Evolutionary conservation across 495 filamentous ascomycete genomes (phyloP).

Genomic region (Sporormia fimetaria): DNA sequence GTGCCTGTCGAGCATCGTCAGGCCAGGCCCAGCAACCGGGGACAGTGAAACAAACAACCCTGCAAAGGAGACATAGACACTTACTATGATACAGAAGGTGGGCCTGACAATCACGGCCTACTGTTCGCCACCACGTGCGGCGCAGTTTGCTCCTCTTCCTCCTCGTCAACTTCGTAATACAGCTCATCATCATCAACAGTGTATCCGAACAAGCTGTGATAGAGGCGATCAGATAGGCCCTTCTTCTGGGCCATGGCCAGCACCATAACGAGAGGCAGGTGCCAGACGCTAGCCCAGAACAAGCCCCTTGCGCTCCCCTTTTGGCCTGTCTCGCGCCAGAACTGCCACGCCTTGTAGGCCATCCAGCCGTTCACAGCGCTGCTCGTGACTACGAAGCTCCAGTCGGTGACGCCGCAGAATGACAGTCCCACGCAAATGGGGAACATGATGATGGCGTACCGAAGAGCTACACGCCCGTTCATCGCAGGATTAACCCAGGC

Average conservation of each 20-base stretch:
- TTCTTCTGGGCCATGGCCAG: conserved; percentile 90
- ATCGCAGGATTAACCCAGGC: conserved; percentile 73
- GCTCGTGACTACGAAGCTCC: conserved; percentile 73
- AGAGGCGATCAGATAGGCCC: conserved; percentile 80
- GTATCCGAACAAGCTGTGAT: conserved; percentile 54
- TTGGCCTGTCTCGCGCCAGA: conserved; percentile 67
- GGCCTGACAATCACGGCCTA: too few species aligned
- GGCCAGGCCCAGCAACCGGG: too few species aligned
- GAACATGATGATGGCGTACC: conserved; percentile 80
- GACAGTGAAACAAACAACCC: too few species aligned
- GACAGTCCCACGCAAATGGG: conserved; percentile 78
- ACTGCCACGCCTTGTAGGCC: conserved; percentile 63
- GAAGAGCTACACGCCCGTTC: conserved; percentile 73
- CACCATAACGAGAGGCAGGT: conserved; percentile 81
- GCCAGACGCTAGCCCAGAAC: conserved; percentile 98
- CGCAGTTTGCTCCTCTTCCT: conserved; percentile 12
- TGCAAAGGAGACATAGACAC: too few species aligned
- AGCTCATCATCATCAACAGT: conserved; percentile 29
- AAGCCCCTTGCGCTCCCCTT: conserved; percentile 72
- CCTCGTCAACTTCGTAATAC: conserved; percentile 35
- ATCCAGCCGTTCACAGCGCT: conserved; percentile 79
- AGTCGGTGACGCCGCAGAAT: conserved; percentile 73
- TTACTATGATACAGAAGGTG: too few species aligned
- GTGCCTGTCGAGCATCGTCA: too few species aligned
- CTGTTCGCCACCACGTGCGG: too few species aligned